Conservation (phyloP, 352 stramenopile species). For the Phytophthora boehmeriae region DNA sequence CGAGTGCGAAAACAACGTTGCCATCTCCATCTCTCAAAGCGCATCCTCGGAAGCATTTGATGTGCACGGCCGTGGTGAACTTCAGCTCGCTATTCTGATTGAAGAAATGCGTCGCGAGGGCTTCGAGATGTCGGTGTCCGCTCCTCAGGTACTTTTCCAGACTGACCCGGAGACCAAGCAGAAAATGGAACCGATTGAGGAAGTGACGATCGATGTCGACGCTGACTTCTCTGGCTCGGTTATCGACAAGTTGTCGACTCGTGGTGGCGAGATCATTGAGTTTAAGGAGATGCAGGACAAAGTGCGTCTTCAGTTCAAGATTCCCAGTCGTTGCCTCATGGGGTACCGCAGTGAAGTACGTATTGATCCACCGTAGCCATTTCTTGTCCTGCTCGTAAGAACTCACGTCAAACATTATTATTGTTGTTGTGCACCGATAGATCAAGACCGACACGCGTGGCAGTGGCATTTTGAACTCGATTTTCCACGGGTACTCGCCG, state of each 20-base stretch:
- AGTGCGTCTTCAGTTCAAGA: conserved; percentile 96
- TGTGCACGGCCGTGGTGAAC: conserved; percentile 95
- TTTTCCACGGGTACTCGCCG: conserved; percentile 96
- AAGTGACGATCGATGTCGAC: conserved; percentile 97
- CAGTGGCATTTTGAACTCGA: conserved; percentile 96
- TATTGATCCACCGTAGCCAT: background rate
- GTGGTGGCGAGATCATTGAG: conserved; percentile 93
- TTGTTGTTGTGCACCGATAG: conserved; percentile 39
- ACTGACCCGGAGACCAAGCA: conserved; percentile 86
- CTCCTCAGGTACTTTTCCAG: conserved; percentile 95
- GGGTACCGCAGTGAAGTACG: conserved; percentile 93
- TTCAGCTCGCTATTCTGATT: conserved; percentile 98
- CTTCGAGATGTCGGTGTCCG: conserved; percentile 98
- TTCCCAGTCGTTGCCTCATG: conserved; percentile 96
- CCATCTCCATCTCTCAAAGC: conserved; percentile 91
- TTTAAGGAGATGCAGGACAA: conserved; percentile 93
- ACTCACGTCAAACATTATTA: conserved; percentile 13
- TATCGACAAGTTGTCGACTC: conserved; percentile 96
- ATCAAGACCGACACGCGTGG: conserved; percentile 96
- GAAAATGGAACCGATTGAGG: conserved; percentile 90
- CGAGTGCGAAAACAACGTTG: conserved; percentile 98
- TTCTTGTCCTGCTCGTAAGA: background rate
- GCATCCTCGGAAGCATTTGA: conserved; percentile 93
- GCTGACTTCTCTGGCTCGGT: conserved; percentile 95
- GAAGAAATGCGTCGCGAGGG: conserved; percentile 99